Evolutionary conservation across 2,329 filamentous ascomycete genomes (phyloP).

Genomic region (Calonectria multiphialidica): DNA sequence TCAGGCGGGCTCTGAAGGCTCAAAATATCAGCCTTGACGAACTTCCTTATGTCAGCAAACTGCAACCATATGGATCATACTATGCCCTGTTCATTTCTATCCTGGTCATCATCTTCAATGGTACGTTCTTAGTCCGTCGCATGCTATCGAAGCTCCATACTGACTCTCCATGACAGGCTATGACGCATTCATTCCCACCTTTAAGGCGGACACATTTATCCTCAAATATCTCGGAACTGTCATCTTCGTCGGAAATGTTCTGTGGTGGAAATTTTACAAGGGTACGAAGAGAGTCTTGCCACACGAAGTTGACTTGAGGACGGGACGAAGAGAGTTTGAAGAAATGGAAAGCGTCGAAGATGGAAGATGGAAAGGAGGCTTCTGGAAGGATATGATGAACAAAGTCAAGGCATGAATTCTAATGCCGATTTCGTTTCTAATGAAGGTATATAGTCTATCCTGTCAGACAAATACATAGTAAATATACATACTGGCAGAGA

Average conservation of each 20-base stretch:
- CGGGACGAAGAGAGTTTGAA: constrained; percentile 55
- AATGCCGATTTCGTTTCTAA: neutral
- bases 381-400: constrained; percentile 8
- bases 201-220: constrained; percentile 73
- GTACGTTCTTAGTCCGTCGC: neutral
- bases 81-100: constrained; percentile 46
- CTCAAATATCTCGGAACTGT: constrained; percentile 63
- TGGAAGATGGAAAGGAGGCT: constrained; percentile 12
- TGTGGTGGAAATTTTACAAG: constrained; percentile 74
- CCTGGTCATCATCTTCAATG: constrained; percentile 69
- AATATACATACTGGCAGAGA: too few species aligned
- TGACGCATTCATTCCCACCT: constrained; percentile 71
- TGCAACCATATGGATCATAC: constrained; percentile 56
- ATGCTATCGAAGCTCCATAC: too few species aligned
- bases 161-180: constrained; percentile 57
- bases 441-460: neutral
- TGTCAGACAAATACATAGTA: too few species aligned
- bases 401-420: neutral
- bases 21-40: constrained; percentile 49
- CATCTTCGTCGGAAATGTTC: constrained; percentile 65
- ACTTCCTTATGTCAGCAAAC: constrained; percentile 52
- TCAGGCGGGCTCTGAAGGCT: constrained; percentile 51
- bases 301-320: constrained; percentile 66
- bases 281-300: constrained; percentile 64
- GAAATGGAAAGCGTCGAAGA: constrained; percentile 23